Evolutionary conservation across 1,139 yeast genomes (phyloP), one percentile per base, ranked within the genome.

Genomic region (Sugiyamaella grinbergsii): DNA sequence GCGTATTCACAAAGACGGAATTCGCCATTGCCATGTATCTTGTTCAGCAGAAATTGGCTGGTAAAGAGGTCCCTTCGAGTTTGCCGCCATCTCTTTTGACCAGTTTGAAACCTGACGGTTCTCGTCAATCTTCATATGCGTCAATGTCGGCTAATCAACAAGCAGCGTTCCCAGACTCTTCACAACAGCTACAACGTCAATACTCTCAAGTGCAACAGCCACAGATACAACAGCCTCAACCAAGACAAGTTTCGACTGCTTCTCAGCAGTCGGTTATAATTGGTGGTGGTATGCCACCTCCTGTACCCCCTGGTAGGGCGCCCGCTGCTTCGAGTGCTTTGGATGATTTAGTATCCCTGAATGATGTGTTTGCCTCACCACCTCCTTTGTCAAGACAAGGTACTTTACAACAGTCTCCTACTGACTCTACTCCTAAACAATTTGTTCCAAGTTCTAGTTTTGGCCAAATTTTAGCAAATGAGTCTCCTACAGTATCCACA

Each of bases 21-120:
- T 93, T 94, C 69, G 82, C 95, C 1, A 85, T 93, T 64, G 98
- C 98, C 11, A 85, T 93, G 85, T 93, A 85, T 65, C 78, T 93
- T 61, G 94, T 93, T 10, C 95, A 90, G 68, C 88, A 83, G 69
- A 85, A 81, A 62, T 74, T 90, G 54, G 77, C 86, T 1, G 98
- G 98, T 15, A 76, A 76, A 39, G 81, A 78, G 23, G 75, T 93
- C 58, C 98, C 98, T 1, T 79, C 81, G 8, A 51, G 58, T 2
- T 58, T 74, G 18, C 75, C 76, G 15, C 64, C 64, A 16, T 50
- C 62, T 32, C 50, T 70, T 42, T 22, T 52, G 13, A 47, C 52
- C 19, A 52, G 56, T 20, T 54, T 65, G 23, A 41, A 32, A 11
- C 47, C 47, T 23, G 44, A 51, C 8, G 42, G 46, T 3, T 49